A percentile compares a stretch with the other conserved stretches of the same genome.
phyloP scores from a whole-genome alignment of 768 basidiomycete genomes.

The Tulasnella sp. region DNA sequence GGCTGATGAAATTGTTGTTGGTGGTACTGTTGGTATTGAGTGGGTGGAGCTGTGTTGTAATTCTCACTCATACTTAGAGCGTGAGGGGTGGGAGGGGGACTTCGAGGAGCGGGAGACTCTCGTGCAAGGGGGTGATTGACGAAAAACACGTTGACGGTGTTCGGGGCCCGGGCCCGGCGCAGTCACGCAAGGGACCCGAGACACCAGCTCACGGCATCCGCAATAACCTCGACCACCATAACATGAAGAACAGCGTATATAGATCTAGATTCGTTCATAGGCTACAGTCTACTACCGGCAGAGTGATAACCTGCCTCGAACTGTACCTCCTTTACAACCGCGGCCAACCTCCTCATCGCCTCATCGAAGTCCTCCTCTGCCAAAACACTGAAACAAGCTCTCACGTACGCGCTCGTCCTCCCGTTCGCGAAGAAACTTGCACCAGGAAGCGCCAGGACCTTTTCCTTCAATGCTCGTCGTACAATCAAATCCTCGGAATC shows the following conservation, averaged over 20 bases:
- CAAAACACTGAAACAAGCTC: conserved; percentile 72
- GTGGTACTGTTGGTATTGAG: background rate
- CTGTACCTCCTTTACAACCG: background rate
- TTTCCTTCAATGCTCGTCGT: conserved; percentile 65
- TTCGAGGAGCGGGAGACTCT: background rate
- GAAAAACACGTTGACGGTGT: background rate
- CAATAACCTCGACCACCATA: too few relatives aligned
- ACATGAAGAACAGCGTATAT: too few relatives aligned
- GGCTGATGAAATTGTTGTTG: background rate
- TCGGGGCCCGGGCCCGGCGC: background rate
- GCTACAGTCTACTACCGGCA: too few relatives aligned
- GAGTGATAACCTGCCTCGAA: too few relatives aligned
- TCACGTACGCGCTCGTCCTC: conserved; percentile 61
- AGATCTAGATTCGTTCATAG: too few relatives aligned
- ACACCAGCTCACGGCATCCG: background rate
- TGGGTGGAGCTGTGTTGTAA: background rate
- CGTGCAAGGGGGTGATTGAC: background rate
- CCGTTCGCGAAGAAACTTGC: conserved; percentile 70
- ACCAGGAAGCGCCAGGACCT: conserved; percentile 89
- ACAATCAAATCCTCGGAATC: conserved; percentile 70
- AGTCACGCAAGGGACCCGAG: background rate
- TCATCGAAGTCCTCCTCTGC: conserved; percentile 3
- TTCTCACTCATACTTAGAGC: background rate
- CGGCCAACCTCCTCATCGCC: conserved; percentile 1
- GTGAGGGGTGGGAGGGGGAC: background rate